phyloP scores from a whole-genome alignment of 768 basidiomycete genomes.

The Leccinum pellstonianum region DNA sequence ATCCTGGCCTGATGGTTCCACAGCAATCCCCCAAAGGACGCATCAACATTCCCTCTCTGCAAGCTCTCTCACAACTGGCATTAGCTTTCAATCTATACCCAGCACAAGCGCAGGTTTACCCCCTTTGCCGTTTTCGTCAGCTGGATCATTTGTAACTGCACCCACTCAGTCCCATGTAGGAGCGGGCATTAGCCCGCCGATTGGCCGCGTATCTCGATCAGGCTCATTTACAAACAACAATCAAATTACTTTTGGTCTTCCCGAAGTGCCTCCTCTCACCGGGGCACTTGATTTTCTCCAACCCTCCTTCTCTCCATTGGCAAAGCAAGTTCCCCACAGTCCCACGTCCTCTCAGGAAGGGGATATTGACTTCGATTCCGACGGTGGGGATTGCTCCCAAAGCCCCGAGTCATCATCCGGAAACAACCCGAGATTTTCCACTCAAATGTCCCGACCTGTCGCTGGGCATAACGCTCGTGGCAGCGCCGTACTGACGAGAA shows the following conservation, averaged over 20 bases:
- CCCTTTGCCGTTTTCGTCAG: constrained; percentile 30
- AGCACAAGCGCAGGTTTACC: constrained; percentile 30
- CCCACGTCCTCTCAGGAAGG: constrained; percentile 47
- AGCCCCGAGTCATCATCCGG: constrained; percentile 34
- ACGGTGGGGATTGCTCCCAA: constrained; percentile 35
- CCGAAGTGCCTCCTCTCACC: constrained; percentile 25
- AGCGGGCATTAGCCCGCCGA: constrained; percentile 33
- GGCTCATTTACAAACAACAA: constrained; percentile 52
- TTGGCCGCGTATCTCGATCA: constrained; percentile 58
- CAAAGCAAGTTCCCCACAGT: constrained; percentile 20
- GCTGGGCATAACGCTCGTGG: constrained; percentile 17
- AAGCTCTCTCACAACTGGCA: constrained; percentile 27
- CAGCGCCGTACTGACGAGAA: constrained; percentile 15
- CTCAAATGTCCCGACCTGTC: constrained; percentile 22
- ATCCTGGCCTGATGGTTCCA: constrained; percentile 32
- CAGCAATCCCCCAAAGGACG: constrained; percentile 27
- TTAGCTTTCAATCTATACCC: constrained; percentile 35
- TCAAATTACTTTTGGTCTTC: constrained; percentile 39
- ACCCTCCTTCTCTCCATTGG: constrained; percentile 11
- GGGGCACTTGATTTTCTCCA: constrained; percentile 34
- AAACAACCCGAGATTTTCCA: constrained; percentile 17
- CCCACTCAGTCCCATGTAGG: constrained; percentile 25
- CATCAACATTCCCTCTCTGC: constrained; percentile 34
- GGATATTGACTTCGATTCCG: constrained; percentile 48
- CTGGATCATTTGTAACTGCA: constrained; percentile 31